Conservation (phyloP, 441 rosid species). For the Populus hybrid region DNA sequence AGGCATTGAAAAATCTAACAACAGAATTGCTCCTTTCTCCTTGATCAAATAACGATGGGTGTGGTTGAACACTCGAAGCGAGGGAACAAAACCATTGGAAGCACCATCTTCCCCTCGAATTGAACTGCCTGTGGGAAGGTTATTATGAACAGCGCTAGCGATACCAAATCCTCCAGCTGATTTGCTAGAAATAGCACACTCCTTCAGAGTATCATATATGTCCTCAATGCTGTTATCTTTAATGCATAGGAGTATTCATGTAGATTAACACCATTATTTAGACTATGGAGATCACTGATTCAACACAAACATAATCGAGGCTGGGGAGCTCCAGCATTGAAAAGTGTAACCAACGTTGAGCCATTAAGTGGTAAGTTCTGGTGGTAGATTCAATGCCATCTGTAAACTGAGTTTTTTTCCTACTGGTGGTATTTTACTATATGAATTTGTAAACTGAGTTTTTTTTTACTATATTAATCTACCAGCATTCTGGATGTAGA, state of each 20-base stretch:
- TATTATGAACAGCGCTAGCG: slow-evolving; percentile 47
- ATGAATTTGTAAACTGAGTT: slow-evolving; percentile 50
- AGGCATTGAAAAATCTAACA: not conserved
- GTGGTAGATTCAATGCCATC: slow-evolving; percentile 55
- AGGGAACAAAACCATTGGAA: slow-evolving; percentile 67
- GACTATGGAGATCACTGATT: not conserved
- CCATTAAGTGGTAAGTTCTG: slow-evolving; percentile 68
- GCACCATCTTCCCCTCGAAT: slow-evolving; percentile 68
- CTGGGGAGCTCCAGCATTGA: slow-evolving; percentile 70
- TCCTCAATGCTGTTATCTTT: slow-evolving; percentile 78
- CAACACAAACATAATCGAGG: slow-evolving; percentile 40
- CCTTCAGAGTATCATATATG: slow-evolving; percentile 68
- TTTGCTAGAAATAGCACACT: slow-evolving; percentile 69
- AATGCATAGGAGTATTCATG: slow-evolving; percentile 49
- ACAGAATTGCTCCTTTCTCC: slow-evolving; percentile 48
- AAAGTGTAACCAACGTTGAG: slow-evolving; percentile 75
- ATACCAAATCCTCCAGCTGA: slow-evolving; percentile 78
- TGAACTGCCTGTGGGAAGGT: slow-evolving; percentile 61
- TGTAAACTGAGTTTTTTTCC: slow-evolving; percentile 73
- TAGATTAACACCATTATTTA: not conserved
- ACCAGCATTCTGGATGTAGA: slow-evolving; percentile 49
- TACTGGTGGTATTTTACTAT: slow-evolving; percentile 69
- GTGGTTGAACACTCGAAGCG: slow-evolving; percentile 68
- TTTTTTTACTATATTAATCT: slow-evolving; percentile 41
- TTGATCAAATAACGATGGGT: slow-evolving; percentile 71